Evolutionary conservation across 768 basidiomycete species (phyloP), one percentile per base, ranked within the genome.

Genomic region (Mycena leptocephala): DNA sequence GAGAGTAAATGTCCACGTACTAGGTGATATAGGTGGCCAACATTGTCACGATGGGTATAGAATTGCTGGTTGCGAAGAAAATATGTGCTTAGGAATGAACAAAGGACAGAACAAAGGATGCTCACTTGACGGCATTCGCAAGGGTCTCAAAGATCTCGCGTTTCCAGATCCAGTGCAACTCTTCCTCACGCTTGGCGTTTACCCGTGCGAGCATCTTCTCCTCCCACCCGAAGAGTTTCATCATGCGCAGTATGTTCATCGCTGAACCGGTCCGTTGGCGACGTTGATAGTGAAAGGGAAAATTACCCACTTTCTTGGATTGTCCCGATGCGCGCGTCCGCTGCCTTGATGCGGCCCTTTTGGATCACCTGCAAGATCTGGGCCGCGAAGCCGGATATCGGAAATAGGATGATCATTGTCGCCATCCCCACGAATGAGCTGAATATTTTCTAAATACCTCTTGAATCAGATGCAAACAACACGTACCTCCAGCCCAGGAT

Each of bases 181-280:
- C 95, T 3, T 89, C 88, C 63, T 93, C 91, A 71, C 95, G 89
- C 77, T 91, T 91, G 26, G 87, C 87, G 39, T 88, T 83, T 59
- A 96, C 85, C 63, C 88, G 87, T 22, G 87, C 82, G 35, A 89
- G 86, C 81, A 94, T 90, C 62, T 90, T 89, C 72, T 89, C 88
- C 88, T 93, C 89, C 89, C 94, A 90, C 11, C 89, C 94, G 78
- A 95, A 94, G 51, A 95, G 85, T 82, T 91, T 91, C 81, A 90
- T 84, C 87, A 91, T 90, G 20, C 90, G 87, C 16, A 90, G 78
- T 22, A 86, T 82, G 64, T 81, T 82, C 79, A 88, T 82, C 14
- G 83, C 87, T 87, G 67, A 11, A 18, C 35, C 24, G 18, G 7
- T 48, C 18, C 33, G 72, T 14, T 2, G 7, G 22, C 11, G n/a